phyloP scores from a whole-genome alignment of 2,329 filamentous ascomycete genomes.

The Fusarium sp. region DNA sequence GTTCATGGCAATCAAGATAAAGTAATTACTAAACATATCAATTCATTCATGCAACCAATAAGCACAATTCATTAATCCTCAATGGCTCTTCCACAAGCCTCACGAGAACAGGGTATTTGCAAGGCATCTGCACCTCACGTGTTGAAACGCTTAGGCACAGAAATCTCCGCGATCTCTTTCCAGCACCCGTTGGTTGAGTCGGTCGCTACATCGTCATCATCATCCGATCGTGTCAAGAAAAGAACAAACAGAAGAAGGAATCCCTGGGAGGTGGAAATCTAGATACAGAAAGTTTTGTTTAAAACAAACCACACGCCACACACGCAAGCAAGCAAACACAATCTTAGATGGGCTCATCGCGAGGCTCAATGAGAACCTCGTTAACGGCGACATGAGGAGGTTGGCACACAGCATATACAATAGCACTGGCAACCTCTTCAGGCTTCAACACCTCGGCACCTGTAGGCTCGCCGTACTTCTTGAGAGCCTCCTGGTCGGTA shows the following conservation, averaged over 20 bases:
- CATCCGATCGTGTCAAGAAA: slow-evolving; percentile 31
- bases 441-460: slow-evolving; percentile 83
- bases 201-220: slow-evolving; percentile 46
- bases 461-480: slow-evolving; percentile 83
- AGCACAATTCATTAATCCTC: slow-evolving; percentile 13
- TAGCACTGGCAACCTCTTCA: slow-evolving; percentile 79
- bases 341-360: slow-evolving; percentile 78
- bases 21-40: neutral
- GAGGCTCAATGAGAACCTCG: slow-evolving; percentile 83
- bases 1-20: neutral
- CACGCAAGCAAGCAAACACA: neutral
- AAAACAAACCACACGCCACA: slow-evolving; percentile 12
- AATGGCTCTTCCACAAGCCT: neutral
- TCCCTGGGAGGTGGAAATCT: slow-evolving; percentile 36
- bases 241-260: slow-evolving; percentile 22
- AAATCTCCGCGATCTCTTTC: slow-evolving; percentile 22
- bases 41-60: slow-evolving; percentile 26
- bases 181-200: slow-evolving; percentile 34
- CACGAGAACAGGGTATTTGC: slow-evolving; percentile 17
- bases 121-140: slow-evolving; percentile 37
- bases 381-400: slow-evolving; percentile 84
- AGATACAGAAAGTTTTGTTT: slow-evolving; percentile 19
- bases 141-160: slow-evolving; percentile 42
- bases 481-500: slow-evolving; percentile 81
- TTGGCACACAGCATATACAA: slow-evolving; percentile 82